Base-by-base conservation (phyloP, 306 rosid species). In the Cicer judaicum region DNA sequence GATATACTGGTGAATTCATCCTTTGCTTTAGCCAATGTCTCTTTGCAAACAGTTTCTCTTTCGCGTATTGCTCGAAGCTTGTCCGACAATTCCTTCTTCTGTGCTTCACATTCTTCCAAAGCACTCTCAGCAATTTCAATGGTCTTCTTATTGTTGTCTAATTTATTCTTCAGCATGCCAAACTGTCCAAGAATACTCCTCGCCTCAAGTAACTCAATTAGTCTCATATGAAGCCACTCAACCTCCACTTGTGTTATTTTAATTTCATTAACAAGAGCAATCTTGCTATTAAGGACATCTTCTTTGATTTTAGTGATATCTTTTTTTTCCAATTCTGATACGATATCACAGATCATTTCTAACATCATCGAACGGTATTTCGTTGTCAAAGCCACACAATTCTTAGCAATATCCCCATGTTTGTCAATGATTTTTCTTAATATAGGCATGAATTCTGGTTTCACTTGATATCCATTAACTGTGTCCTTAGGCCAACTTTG, bases 161-260 rank as follows among this genome's bases (percentile, higher is more conserved):
- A 46, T 39, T 15, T 38, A 48, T 76, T 60, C 57, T 34, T 70
- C 12, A 76, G 36, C 52, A 2, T 2, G 43, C 7, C 0, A 55
- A 7, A 19, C 4, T 72, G 36, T 40, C 12, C 11, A 4, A 71
- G 2, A 40, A 39, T 7, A 34, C 24, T 9, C 36, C 44, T 76
- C 40, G 66, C 81, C 21, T 64, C 53, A 14, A 47, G 70, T 18
- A 81, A 39, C 57, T 64, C 66, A 24, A 5, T 13, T 43, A 81
- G 47, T 34, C 59, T 70, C 11, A 0, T 1, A 15, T 14, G 59
- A 39, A 76, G 81, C 81, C 84, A 64, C 7, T 34, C 74, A 47
- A 64, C 36, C 7, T 75, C 64, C 38, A 74, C 61, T 13, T 61
- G 34, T 10, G 11, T 10, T 2, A 5, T 13, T 43, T 43, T 42